Evolutionary conservation across 73 alveolate genomes (phyloP).

Genomic region (Tetrahymena malaccensis): DNA sequence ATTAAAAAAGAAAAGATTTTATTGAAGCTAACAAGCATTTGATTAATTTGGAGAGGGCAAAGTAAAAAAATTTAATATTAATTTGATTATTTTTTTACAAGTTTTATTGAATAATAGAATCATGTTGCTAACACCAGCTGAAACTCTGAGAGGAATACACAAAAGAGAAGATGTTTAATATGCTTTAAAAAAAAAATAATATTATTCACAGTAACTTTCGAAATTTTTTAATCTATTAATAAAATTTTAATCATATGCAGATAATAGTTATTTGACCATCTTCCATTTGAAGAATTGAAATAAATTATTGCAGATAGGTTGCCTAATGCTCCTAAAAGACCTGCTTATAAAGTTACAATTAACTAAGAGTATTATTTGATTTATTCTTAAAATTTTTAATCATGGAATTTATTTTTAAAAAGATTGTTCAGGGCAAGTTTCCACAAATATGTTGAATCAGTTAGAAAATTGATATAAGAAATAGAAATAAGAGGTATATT

Average conservation of each 20-base stretch:
- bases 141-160: not conserved
- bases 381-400: not conserved
- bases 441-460: not conserved
- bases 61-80: not conserved
- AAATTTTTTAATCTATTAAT: not conserved
- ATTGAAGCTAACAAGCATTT: not conserved
- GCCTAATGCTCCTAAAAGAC: not conserved
- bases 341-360: not conserved
- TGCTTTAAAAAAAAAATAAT: not conserved
- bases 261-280: not conserved
- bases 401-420: not conserved
- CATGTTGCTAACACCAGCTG: not conserved
- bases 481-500: not conserved
- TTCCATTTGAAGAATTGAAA: not conserved
- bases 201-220: not conserved
- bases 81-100: not conserved
- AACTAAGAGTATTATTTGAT: not conserved
- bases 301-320: not conserved
- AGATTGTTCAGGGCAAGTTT: not conserved
- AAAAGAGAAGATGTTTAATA: not conserved
- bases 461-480: not conserved
- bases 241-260: not conserved
- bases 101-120: not conserved
- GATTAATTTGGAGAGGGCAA: not conserved
- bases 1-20: not conserved